A percentile compares a stretch with the other conserved stretches of the same genome.
Evolutionary conservation across 177 flowering plant genomes (phyloP).

Genomic region (Vitis hybrid): DNA sequence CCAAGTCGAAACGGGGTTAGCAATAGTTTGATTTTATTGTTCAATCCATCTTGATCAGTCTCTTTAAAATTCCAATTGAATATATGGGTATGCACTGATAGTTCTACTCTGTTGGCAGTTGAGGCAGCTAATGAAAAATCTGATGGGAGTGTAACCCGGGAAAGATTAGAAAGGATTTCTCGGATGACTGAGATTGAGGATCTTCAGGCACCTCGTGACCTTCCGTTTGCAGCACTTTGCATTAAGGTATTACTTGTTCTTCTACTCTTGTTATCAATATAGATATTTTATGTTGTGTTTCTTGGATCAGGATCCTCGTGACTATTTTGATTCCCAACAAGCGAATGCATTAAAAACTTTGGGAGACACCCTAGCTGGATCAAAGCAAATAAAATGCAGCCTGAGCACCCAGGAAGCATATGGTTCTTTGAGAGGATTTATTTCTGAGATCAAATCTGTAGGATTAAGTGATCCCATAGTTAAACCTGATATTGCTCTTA

Average conservation of each 20-base stretch:
- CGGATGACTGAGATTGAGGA: constrained; percentile 85
- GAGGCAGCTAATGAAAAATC: constrained; percentile 50
- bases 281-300: background rate
- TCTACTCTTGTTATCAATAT: background rate
- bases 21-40: constrained; percentile 8
- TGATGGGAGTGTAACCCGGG: constrained; percentile 43
- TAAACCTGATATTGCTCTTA: constrained; percentile 63
- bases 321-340: constrained; percentile 97
- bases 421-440: constrained; percentile 52
- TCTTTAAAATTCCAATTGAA: background rate
- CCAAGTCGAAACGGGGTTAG: constrained; percentile 74
- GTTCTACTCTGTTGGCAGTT: constrained; percentile 29
- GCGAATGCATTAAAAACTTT: constrained; percentile 70
- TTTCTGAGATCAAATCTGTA: constrained; percentile 45
- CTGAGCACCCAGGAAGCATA: constrained; percentile 69
- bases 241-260: constrained; percentile 62
- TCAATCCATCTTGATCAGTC: background rate
- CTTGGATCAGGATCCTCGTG: constrained; percentile 83
- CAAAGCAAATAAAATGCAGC: constrained; percentile 40
- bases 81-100: background rate
- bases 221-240: constrained; percentile 80
- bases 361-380: constrained; percentile 48
- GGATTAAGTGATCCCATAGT: constrained; percentile 73
- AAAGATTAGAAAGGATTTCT: constrained; percentile 45
- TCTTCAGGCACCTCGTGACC: constrained; percentile 72